Base-by-base conservation (phyloP, 805 yeast species). In the Kregervanrija delftensis region DNA sequence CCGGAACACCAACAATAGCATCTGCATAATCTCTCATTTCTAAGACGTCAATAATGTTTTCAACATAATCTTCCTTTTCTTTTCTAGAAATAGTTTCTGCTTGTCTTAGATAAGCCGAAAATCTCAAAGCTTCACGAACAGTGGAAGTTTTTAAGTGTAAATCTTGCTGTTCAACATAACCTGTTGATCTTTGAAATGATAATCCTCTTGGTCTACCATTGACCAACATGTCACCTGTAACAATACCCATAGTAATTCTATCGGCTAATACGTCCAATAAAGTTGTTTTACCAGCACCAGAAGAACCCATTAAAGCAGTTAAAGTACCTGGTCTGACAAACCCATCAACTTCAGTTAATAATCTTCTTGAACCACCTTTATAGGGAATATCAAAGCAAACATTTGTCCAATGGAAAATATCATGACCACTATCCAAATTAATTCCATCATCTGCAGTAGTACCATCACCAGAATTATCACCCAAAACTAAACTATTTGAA, bases 251-350 rank as follows among this genome's bases (percentile, higher is more conserved):
- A 33, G 72, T 69, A 41, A 68, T 64, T 58, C 81, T 61, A 52
- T 73, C 73, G 41, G 79, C 72, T 43, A 75, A 61, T 14, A 68
- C 68, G 55, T 75, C 75, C 52, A 75, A 64, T 45, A 75, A 58
- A 8, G 80, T 74, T 9, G 80, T 76, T 51, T 76, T 76, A 52
- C 81, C 80, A 28, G 79, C 79, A 53, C 80, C 80, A 8, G 80
- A 73, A 40, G 72, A 77, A 43, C 81, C 81, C 79, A 75, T 73
- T 16, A 75, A 59, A 10, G 91, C 90, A 39, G 89, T 84, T 56
- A 84, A 65, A 37, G 86, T 81, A 45, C 88, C 88, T 12, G 89
- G 89, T 56, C 80, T 80, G 33, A 83, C 88, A 83, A 84, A 83
- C 35, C 91, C 91, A 57, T 81, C 85, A 46, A 83, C 84, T 46